Conservation (phyloP, 1,284 basidiomycete genomes). For the Phlebopus sp. region DNA sequence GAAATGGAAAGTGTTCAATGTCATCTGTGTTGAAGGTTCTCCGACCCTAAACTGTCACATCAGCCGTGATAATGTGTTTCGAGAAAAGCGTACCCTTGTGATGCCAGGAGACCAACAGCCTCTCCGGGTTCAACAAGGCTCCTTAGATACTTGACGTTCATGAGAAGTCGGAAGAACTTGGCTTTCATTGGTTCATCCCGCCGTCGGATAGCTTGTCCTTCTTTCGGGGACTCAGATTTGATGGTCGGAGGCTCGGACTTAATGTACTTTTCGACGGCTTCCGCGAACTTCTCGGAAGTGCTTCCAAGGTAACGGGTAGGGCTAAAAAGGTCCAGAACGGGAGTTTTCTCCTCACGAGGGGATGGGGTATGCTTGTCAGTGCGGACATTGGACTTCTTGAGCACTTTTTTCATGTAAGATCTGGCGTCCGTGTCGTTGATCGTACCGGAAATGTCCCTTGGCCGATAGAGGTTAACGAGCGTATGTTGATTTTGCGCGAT, state of each 20-base stretch:
- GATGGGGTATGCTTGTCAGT: constrained; percentile 45
- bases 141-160: constrained; percentile 90
- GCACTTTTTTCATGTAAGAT: constrained; percentile 85
- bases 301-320: constrained; percentile 84
- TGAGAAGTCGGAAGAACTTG: constrained; percentile 73
- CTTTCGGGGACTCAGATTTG: constrained; percentile 51
- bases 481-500: constrained; percentile 86
- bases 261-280: constrained; percentile 79
- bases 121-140: constrained; percentile 97
- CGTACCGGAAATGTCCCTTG: constrained; percentile 55
- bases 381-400: constrained; percentile 64
- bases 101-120: constrained; percentile 95
- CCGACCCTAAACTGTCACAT: constrained; percentile 65
- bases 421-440: constrained; percentile 71
- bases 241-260: constrained; percentile 70
- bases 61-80: neutral
- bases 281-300: constrained; percentile 92
- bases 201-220: constrained; percentile 39
- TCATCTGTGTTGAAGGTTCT: constrained; percentile 99
- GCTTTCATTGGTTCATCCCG: constrained; percentile 50
- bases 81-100: constrained; percentile 75
- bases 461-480: constrained; percentile 73
- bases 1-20: constrained; percentile 99
- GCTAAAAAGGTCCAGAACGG: constrained; percentile 75
- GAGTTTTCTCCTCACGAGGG: constrained; percentile 59